Evolutionary conservation across 169 alveolate species (phyloP).

Genomic region (Eimeria brunetti): DNA sequence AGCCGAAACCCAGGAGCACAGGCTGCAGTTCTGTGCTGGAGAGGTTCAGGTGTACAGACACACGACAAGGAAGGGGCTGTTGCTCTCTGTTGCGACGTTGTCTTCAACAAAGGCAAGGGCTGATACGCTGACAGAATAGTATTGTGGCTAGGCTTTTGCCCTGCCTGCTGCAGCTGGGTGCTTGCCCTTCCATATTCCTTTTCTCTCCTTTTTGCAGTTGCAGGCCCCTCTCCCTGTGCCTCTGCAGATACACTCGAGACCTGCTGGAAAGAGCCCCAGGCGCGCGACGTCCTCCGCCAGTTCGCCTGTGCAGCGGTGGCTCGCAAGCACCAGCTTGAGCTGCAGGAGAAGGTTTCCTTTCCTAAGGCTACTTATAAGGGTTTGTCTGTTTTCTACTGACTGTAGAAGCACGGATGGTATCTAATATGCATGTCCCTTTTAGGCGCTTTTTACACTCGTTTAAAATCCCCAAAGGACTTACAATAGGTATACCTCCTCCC

Average conservation of each 20-base stretch:
- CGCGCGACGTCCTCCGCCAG: constrained; percentile 53
- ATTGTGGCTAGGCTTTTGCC: neutral
- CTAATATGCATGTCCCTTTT: too few relatives aligned
- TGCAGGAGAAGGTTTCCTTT: constrained; percentile 60
- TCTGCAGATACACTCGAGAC: constrained; percentile 35
- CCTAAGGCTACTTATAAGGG: constrained; percentile 68
- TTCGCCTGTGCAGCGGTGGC: constrained; percentile 70
- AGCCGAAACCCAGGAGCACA: neutral
- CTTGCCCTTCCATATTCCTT: neutral
- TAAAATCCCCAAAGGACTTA: neutral
- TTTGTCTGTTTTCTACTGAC: neutral
- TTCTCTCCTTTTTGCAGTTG: neutral
- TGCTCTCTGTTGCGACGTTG: constrained; percentile 51
- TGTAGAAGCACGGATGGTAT: too few relatives aligned
- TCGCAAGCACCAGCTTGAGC: constrained; percentile 62
- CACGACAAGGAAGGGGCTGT: constrained; percentile 58
- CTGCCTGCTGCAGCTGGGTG: neutral
- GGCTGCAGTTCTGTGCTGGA: neutral
- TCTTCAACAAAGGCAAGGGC: constrained; percentile 66
- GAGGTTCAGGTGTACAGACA: constrained; percentile 61
- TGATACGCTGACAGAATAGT: neutral
- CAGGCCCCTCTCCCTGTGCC: neutral
- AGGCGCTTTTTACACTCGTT: neutral
- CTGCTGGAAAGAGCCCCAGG: constrained; percentile 18
- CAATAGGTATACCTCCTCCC: neutral